phyloP scores from a whole-genome alignment of 257 asterid species.

The Petunia axillaris region DNA sequence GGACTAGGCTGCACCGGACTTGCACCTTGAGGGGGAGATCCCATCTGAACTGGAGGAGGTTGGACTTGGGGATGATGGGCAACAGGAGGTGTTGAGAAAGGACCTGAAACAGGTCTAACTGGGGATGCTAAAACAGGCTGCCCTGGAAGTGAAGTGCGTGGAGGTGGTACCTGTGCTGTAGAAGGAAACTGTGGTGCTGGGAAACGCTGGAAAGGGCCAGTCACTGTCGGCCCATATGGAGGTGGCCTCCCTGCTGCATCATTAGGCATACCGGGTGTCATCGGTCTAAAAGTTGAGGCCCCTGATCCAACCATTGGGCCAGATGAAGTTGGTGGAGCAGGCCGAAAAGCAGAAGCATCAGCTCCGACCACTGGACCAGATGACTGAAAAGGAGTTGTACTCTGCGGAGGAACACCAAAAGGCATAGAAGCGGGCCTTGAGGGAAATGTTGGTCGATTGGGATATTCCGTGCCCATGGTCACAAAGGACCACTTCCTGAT shows the following conservation, averaged over 20 bases:
- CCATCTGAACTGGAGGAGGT: slow-evolving; percentile 30
- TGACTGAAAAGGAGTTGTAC: slow-evolving; percentile 57
- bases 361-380: slow-evolving; percentile 49
- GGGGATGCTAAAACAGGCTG: slow-evolving; percentile 53
- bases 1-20: slow-evolving; percentile 47
- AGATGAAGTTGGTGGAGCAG: slow-evolving; percentile 21
- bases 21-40: slow-evolving; percentile 55
- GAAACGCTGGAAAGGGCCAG: slow-evolving; percentile 56
- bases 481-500: slow-evolving; percentile 43
- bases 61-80: slow-evolving; percentile 48
- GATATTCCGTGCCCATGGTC: slow-evolving; percentile 74
- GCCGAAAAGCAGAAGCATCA: slow-evolving; percentile 30
- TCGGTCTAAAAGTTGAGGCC: slow-evolving; percentile 51
- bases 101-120: slow-evolving; percentile 49
- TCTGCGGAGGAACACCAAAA: slow-evolving; percentile 59
- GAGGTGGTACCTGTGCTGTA: slow-evolving; percentile 51
- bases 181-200: slow-evolving; percentile 41
- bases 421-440: slow-evolving; percentile 57
- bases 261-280: slow-evolving; percentile 42
- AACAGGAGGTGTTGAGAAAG: slow-evolving; percentile 36
- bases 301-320: slow-evolving; percentile 29
- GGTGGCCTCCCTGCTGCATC: slow-evolving; percentile 51
- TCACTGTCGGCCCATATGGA: slow-evolving; percentile 55
- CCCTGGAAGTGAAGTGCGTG: slow-evolving; percentile 44
- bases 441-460: slow-evolving; percentile 57